These are phyloP conservation scores for Scenedesmus sp. DNA, from an alignment of 163 green algal species.

Conservation along the genomic window DNA sequence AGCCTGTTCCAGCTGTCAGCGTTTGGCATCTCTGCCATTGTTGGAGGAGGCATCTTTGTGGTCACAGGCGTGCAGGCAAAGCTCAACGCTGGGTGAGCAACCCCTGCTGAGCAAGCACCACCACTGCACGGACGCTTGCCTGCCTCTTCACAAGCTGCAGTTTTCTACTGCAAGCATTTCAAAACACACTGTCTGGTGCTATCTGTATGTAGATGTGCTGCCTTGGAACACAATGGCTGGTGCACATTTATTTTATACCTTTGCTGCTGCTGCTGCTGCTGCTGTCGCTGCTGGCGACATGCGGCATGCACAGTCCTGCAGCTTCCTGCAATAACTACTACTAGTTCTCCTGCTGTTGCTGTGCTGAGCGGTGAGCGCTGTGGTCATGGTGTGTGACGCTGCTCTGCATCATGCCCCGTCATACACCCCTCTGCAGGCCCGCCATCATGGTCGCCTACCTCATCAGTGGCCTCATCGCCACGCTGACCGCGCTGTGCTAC, in stretches of 20 bases:
- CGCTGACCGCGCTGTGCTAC: slow-evolving; percentile 18
- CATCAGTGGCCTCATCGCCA: slow-evolving; percentile 4
- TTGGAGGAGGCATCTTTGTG: slow-evolving; percentile 26
- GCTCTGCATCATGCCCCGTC: not conserved
- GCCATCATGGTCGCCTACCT: slow-evolving; percentile 23
- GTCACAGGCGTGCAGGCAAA: slow-evolving; percentile 16
- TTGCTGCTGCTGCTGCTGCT: not conserved
- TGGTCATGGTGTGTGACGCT: not conserved
- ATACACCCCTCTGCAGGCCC: not conserved
- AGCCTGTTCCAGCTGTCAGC: slow-evolving; percentile 13
- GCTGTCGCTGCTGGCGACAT: not conserved
- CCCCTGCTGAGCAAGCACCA: not conserved
- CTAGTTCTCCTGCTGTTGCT: not conserved
- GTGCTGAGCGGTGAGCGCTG: not conserved
- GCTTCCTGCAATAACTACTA: not conserved
- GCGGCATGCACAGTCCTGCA: not conserved
- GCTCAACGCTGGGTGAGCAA: not conserved
- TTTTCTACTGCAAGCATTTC: not conserved
- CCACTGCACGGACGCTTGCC: too few species aligned
- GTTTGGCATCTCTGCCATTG: slow-evolving; percentile 24
- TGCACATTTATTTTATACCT: not conserved
- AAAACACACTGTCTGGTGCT: too few species aligned
- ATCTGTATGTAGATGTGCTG: too few species aligned
- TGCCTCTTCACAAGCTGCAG: too few species aligned
- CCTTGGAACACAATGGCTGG: not conserved